Percentiles rank a stretch among this genome's conserved stretches.
Evolutionary conservation across 306 rosid genomes (phyloP).

Genomic region (Sindora glabra): DNA sequence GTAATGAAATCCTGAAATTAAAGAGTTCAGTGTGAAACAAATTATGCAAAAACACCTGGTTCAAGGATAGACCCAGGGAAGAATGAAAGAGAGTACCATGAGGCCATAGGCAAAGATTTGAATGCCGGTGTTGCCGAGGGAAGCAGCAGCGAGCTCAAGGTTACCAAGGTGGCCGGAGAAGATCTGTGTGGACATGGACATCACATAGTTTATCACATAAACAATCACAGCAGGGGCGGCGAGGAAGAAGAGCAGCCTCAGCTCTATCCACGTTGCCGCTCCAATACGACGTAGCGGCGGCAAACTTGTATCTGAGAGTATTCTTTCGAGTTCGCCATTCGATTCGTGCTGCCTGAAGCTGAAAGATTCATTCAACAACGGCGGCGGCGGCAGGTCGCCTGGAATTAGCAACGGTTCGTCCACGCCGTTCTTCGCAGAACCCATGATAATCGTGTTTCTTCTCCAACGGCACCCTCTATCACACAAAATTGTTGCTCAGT

Average conservation of each 20-base stretch:
- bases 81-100: slow-evolving; percentile 27
- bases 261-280: slow-evolving; percentile 49
- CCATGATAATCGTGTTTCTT: slow-evolving; percentile 9
- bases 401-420: slow-evolving; percentile 14
- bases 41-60: too few species aligned
- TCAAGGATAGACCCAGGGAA: background rate
- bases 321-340: slow-evolving; percentile 38
- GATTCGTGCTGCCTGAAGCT: slow-evolving; percentile 9
- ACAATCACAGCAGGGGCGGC: slow-evolving; percentile 65
- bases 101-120: slow-evolving; percentile 72
- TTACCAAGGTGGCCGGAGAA: slow-evolving; percentile 64
- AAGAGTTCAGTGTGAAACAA: too few species aligned
- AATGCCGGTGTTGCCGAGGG: slow-evolving; percentile 70
- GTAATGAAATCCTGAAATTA: too few species aligned
- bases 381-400: background rate
- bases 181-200: slow-evolving; percentile 69
- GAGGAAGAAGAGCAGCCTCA: slow-evolving; percentile 35
- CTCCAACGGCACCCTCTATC: too few species aligned
- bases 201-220: slow-evolving; percentile 47
- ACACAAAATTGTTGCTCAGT: too few species aligned
- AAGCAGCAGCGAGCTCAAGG: slow-evolving; percentile 67
- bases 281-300: slow-evolving; percentile 16
- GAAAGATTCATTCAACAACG: slow-evolving; percentile 6
- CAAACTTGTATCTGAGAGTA: slow-evolving; percentile 34
- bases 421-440: slow-evolving; percentile 7